Percentiles rank a stretch among this genome's conserved stretches.
Conservation (phyloP, 2,329 filamentous ascomycete species). For the Aspergillus flavus region DNA sequence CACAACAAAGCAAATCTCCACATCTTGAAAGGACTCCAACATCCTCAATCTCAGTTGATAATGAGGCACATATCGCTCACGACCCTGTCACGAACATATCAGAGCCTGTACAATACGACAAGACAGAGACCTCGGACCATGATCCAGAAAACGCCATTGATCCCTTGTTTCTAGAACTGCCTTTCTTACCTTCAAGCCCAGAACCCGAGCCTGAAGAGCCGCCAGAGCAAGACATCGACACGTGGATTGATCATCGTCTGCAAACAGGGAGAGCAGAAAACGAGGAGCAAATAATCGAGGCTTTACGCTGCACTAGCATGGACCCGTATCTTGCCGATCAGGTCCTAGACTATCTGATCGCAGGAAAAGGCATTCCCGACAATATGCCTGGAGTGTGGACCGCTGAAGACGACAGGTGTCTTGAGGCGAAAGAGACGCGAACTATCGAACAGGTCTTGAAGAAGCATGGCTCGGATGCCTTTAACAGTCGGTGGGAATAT, state of each 20-base stretch:
- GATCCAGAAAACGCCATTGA: slow-evolving; percentile 21
- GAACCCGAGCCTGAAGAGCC: slow-evolving; percentile 14
- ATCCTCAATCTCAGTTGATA: neutral
- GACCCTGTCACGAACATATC: neutral
- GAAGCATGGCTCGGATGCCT: slow-evolving; percentile 48
- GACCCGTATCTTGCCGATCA: slow-evolving; percentile 40
- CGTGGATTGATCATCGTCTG: slow-evolving; percentile 43
- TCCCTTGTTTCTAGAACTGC: slow-evolving; percentile 32
- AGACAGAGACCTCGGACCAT: neutral
- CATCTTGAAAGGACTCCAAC: neutral
- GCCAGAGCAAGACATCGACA: slow-evolving; percentile 33
- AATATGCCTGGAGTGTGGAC: slow-evolving; percentile 53
- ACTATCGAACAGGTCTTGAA: slow-evolving; percentile 38
- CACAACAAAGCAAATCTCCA: neutral
- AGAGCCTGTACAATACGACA: neutral
- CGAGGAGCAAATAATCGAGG: slow-evolving; percentile 34
- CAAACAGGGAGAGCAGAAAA: slow-evolving; percentile 31
- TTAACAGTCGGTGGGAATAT: slow-evolving; percentile 42
- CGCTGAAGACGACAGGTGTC: slow-evolving; percentile 44
- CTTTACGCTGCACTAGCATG: slow-evolving; percentile 46
- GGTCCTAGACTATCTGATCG: slow-evolving; percentile 35
- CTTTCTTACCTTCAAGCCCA: slow-evolving; percentile 30
- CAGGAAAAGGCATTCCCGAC: slow-evolving; percentile 40
- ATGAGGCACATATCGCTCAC: neutral
- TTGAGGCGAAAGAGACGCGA: slow-evolving; percentile 37